Conservation (phyloP, 345 rosid genomes). For the Sonneratia caseolaris region DNA sequence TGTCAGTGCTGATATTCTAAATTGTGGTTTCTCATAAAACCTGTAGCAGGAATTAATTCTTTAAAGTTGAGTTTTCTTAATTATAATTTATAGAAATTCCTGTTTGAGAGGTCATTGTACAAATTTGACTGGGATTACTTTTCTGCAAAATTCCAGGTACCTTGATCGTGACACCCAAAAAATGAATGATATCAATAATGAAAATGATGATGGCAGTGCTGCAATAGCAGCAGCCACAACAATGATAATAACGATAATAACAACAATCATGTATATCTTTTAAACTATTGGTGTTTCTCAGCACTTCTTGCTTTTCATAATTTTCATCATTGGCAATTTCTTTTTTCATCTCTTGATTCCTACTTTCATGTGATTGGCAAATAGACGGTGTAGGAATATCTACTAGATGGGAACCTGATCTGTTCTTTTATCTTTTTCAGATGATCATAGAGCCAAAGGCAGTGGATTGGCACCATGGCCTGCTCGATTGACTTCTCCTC, state of each 20-base stretch:
- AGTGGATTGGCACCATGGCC: constrained; percentile 99
- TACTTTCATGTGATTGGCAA: neutral
- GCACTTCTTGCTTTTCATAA: neutral
- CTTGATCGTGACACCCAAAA: neutral
- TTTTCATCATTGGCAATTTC: neutral
- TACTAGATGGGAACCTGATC: neutral
- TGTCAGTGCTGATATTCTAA: neutral
- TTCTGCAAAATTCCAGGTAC: neutral
- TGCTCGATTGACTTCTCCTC: constrained; percentile 67
- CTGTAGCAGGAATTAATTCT: neutral
- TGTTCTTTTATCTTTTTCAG: constrained; percentile 26
- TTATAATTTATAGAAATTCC: neutral
- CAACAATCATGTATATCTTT: neutral
- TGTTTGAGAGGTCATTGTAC: neutral
- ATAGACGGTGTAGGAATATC: neutral
- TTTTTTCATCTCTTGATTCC: neutral
- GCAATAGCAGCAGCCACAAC: neutral
- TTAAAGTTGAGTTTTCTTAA: too few species aligned
- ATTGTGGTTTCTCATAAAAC: neutral
- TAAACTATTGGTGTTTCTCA: neutral
- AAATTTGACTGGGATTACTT: neutral
- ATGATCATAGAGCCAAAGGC: constrained; percentile 65
- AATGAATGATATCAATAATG: neutral
- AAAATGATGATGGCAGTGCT: neutral
- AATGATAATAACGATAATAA: neutral